Base-by-base conservation (phyloP, 768 basidiomycete species). In the Serendipita sp. region DNA sequence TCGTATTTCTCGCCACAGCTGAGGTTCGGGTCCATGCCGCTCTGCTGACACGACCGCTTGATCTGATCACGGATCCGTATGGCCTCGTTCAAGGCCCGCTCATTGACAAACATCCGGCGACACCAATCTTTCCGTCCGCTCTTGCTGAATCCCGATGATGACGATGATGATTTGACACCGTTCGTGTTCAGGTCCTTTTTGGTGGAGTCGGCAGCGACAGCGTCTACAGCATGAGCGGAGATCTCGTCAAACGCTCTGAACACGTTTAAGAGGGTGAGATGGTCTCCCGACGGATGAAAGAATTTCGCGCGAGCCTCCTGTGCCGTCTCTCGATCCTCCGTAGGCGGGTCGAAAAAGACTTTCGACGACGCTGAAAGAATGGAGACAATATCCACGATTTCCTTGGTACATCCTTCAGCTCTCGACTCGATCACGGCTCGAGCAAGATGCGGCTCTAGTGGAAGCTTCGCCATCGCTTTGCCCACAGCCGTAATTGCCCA, bases 211-310 rank as follows among this genome's bases (percentile, higher is more conserved):
- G 72, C 77, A 24, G 69, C 67, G 38, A 14, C 38, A 38, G 38
- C 7, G 7, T 38, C 38, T 14, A 38, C 38, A 68, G 81, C 82
- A 61, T 70, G 74, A 5, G 69, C 69, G 3, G 77, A 74, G n/a
- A 88, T 75, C 42, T 90, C 88, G 63, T 84, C 79, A 70, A 90
- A 97, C 20, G 89, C 82, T 9, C 82, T 79, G 26, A 94, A 75
- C n/a, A 85, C 84, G 67, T 94, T 94, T 65, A 97, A 79, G 62
- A 88, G 79, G 22, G 90, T 94, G 66, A 94, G 75, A 72, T 99
- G 96, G 72, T 99, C 96, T 3, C 96, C 95, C 33, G 83, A 80
- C 0, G 83, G 75, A 73, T 94, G 89, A 4, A 82, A 76, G 70
- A 98, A 97, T 72, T 88, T 88, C 42, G 76, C 73, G 3, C 90